phyloP scores from a whole-genome alignment of 306 rosid species.

The Hippophae gyantsensis region DNA sequence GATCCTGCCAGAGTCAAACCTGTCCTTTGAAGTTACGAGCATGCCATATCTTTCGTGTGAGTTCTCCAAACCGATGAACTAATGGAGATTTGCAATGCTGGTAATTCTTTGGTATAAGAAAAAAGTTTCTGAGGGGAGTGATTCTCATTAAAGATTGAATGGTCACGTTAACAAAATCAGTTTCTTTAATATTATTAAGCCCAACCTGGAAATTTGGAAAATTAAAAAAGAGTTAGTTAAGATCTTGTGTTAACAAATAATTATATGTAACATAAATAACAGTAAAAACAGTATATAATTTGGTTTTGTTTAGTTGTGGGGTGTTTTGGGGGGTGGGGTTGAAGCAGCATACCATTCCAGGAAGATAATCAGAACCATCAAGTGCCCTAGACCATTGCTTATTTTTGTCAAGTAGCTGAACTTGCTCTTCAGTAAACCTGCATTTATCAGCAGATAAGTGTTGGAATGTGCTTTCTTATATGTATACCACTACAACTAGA shows the following conservation, averaged over 20 bases:
- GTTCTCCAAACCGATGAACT: constrained; percentile 95
- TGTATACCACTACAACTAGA: neutral
- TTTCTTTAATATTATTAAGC: constrained; percentile 90
- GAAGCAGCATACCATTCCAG: constrained; percentile 73
- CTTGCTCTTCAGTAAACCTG: constrained; percentile 74
- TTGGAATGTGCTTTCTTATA: neutral
- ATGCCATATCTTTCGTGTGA: constrained; percentile 97
- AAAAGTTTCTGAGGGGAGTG: constrained; percentile 84
- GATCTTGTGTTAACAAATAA: constrained; percentile 13
- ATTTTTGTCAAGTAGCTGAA: constrained; percentile 72
- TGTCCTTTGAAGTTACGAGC: constrained; percentile 94
- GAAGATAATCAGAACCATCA: constrained; percentile 97
- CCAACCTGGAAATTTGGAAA: constrained; percentile 52
- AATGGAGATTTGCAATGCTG: constrained; percentile 77
- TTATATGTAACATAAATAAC: neutral
- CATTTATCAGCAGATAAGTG: neutral
- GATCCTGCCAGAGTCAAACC: constrained; percentile 38
- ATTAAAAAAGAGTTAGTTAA: constrained; percentile 9
- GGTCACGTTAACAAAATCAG: constrained; percentile 94
- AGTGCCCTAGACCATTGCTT: constrained; percentile 98
- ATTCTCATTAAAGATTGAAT: constrained; percentile 95
- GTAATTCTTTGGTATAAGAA: constrained; percentile 82
- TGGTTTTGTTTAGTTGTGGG: neutral
- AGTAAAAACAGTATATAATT: neutral
- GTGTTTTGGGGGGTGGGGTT: neutral